Evolutionary conservation across 345 rosid species (phyloP), one percentile per base, ranked within the genome.

Genomic region (Sonneratia alba): DNA sequence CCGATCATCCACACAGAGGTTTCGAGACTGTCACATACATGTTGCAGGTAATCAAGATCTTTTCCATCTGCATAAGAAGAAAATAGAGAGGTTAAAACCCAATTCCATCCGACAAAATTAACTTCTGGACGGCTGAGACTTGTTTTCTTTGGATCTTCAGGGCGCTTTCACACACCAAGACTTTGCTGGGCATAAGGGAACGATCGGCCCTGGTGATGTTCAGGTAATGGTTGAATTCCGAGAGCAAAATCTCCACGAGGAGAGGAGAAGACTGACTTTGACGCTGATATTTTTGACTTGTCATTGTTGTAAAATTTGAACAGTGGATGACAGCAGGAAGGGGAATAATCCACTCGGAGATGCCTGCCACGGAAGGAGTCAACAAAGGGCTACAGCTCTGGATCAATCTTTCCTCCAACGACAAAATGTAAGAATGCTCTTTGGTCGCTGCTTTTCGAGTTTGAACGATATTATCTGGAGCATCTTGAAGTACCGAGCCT

Each of bases 311-410:
- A 27, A 27, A 27, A 27, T 27, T 27, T 27, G 11, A 74, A 78
- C 83, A 92, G 96, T 92, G 99, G 99, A 95, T 95, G 99, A 92
- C 99, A 69, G 99, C 99, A 72, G 99, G 97, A n/a, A 87, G 92
- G 88, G 99, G 99, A 19, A 95, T 95, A 51, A 83, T 95, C 83
- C 99, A 95, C 82, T 92, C 97, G 34, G 97, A 95, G 86, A 95
- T 95, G 97, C 97, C 99, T 42, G 97, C 91, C 38, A 91, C 84
- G 66, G 87, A 79, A 67, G 99, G 92, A 66, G 70, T 74, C 8
- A 82, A 90, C 69, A 92, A 74, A 74, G 99, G 99, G 13, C 81
- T 95, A 45, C 99, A 95, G 82, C 99, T 95, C 70, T 95, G 99
- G 99, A 89, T 95, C 75, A 95, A 95, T 80, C 90, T 95, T 2